A percentile compares a stretch with the other conserved stretches of the same genome.
phyloP scores from a whole-genome alignment of 108 stramenopile genomes.

The Nannochloropsis oceanica region DNA sequence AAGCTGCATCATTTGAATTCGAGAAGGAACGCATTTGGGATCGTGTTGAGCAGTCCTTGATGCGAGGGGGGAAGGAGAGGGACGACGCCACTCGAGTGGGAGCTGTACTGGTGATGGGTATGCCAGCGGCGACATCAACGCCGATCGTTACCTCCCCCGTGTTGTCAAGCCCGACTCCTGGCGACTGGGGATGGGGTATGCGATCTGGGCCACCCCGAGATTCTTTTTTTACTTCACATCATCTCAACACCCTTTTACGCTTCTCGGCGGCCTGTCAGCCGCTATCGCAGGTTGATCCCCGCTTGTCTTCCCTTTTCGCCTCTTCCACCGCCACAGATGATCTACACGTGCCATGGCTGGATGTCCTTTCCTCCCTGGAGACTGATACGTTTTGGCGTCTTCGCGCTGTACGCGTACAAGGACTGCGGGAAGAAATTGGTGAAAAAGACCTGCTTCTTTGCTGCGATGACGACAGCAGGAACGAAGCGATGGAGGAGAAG shows the following conservation, averaged over 20 bases:
- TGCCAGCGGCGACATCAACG: background rate
- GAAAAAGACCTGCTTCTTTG: background rate
- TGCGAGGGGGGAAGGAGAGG: background rate
- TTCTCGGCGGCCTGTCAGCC: background rate
- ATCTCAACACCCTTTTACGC: background rate
- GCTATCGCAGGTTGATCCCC: background rate
- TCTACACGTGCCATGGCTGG: background rate
- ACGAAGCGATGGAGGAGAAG: background rate
- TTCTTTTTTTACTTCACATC: background rate
- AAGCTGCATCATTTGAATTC: background rate
- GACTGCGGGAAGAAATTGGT: background rate
- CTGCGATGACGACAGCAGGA: background rate
- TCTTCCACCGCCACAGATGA: background rate
- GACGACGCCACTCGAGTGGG: background rate
- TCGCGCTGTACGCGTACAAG: background rate
- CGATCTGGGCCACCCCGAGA: background rate
- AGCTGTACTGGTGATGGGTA: background rate
- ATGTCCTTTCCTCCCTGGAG: background rate
- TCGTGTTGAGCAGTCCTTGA: background rate
- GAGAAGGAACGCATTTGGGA: background rate
- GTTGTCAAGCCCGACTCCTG: no score
- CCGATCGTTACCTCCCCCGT: background rate
- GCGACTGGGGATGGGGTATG: no score
- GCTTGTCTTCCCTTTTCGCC: background rate
- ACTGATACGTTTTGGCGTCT: background rate